These are phyloP conservation scores for Colletotrichum theobromicola DNA, from an alignment of 2,329 filamentous ascomycete species.

Conservation along the genomic window DNA sequence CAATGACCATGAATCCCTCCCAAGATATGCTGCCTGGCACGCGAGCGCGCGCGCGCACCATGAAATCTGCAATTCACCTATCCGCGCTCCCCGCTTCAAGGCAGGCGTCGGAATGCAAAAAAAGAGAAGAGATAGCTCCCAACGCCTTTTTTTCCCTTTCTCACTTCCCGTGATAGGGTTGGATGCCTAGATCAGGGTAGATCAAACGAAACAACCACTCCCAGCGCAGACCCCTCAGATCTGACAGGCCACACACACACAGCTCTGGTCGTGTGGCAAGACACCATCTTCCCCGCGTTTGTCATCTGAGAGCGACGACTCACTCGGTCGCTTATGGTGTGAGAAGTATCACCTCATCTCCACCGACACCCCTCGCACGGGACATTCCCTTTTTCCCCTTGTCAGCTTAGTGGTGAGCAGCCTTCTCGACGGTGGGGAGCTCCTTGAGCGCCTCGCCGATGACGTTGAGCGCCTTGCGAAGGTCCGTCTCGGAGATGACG, in stretches of 20 bases:
- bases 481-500: slow-evolving; percentile 89
- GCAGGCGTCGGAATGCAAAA: not conserved
- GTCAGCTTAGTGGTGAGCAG: slow-evolving; percentile 38
- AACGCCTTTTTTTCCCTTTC: not conserved
- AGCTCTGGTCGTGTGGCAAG: not conserved
- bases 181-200: not conserved
- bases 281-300: not conserved
- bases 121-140: not conserved
- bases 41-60: not conserved
- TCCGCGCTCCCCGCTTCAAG: not conserved
- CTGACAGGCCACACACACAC: not conserved
- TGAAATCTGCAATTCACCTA: not conserved
- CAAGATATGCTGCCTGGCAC: not conserved
- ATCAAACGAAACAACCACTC: not conserved
- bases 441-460: slow-evolving; percentile 84
- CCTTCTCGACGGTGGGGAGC: slow-evolving; percentile 65
- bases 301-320: not conserved
- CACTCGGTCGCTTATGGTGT: not conserved
- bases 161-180: not conserved
- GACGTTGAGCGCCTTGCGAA: slow-evolving; percentile 77
- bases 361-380: not conserved
- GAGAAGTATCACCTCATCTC: not conserved
- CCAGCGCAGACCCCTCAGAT: not conserved
- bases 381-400: not conserved
- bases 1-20: not conserved